Base-by-base conservation (phyloP, 352 stramenopile species). In the Thraustochytrium sp. region DNA sequence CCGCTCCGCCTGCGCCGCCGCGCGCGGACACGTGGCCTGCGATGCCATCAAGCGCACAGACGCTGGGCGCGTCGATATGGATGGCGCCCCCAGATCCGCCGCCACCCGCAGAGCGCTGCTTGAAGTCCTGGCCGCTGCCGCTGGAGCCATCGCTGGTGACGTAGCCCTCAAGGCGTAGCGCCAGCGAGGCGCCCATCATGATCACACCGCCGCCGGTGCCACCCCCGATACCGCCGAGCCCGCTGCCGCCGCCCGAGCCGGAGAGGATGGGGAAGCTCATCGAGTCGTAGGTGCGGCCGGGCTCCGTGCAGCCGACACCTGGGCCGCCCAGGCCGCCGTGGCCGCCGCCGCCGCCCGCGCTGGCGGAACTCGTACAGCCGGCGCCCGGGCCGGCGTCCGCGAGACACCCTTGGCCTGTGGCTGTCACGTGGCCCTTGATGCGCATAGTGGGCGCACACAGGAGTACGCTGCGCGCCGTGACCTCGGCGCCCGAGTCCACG, bases 281-380 rank as follows among this genome's bases (percentile, higher is more conserved):
- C 1, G 48, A 65, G 37, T 80, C 68, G 68, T 80, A 80, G 5
- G 26, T 42, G 5, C 31, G 3, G 37, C 68, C 68, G 9, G 34
- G 48, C 37, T 42, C 42, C 8, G 68, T 42, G 68, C 68, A 80
- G 42, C 68, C 68, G 18, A 80, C 31, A 34, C 68, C 68, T 18
- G 68, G 42, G 4, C 48, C 68, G 13, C 68, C 68, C 13, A 40
- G 18, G 18, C 68, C 68, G n/a, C 68, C 68, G 38, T 80, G 68
- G 13, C 68, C 68, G 38, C 68, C 68, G 23, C 68, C 68, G n/a
- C 68, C 68, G 53, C 68, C 68, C 11, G 68, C 68, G 37, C 68
- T 64, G 26, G 48, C 68, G 5, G 68, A 61, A 34, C 48, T 65
- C 5, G 65, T 62, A 44, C 68, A 80, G 0, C 68, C 68, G 26